A percentile compares a stretch with the other conserved stretches of the same genome.
Conservation (phyloP, 2,329 filamentous ascomycete species). For the Nothophoma quercina region DNA sequence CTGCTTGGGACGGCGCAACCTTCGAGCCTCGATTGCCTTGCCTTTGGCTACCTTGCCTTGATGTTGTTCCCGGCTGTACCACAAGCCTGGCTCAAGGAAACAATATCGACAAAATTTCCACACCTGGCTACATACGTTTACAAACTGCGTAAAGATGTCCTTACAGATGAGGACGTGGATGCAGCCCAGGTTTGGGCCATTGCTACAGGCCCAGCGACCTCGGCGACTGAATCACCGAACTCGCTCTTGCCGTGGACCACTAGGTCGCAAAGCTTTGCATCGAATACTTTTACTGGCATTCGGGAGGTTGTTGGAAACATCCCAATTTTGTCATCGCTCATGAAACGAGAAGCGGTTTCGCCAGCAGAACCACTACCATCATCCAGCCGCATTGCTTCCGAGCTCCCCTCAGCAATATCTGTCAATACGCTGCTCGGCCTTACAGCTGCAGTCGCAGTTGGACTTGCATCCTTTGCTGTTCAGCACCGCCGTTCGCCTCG, state of each 20-base stretch:
- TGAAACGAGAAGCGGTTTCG: conserved; percentile 17
- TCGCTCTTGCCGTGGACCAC: conserved; percentile 37
- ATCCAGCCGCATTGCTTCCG: conserved; percentile 27
- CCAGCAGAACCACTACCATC: conserved; percentile 11
- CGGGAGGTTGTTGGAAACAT: conserved; percentile 34
- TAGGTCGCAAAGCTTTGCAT: conserved; percentile 17
- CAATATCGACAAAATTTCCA: conserved; percentile 60
- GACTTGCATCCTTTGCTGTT: conserved; percentile 39
- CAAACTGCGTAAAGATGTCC: conserved; percentile 41
- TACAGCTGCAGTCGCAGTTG: conserved; percentile 31
- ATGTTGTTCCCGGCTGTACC: conserved; percentile 70
- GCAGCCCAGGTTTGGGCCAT: conserved; percentile 41
- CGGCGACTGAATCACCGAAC: not conserved
- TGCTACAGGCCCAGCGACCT: conserved; percentile 18
- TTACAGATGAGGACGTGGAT: conserved; percentile 31
- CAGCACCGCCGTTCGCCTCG: conserved; percentile 44
- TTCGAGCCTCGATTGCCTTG: conserved; percentile 78
- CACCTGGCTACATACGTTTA: conserved; percentile 50
- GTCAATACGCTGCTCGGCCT: conserved; percentile 35
- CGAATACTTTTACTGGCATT: conserved; percentile 19
- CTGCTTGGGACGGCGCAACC: conserved; percentile 62
- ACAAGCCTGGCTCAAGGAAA: conserved; percentile 67
- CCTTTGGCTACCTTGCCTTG: conserved; percentile 79
- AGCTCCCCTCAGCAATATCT: conserved; percentile 39
- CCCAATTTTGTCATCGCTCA: conserved; percentile 33